Evolutionary conservation across 2,329 filamentous ascomycete genomes (phyloP), one percentile per base, ranked within the genome.

Genomic region (Passalora sequoiae): DNA sequence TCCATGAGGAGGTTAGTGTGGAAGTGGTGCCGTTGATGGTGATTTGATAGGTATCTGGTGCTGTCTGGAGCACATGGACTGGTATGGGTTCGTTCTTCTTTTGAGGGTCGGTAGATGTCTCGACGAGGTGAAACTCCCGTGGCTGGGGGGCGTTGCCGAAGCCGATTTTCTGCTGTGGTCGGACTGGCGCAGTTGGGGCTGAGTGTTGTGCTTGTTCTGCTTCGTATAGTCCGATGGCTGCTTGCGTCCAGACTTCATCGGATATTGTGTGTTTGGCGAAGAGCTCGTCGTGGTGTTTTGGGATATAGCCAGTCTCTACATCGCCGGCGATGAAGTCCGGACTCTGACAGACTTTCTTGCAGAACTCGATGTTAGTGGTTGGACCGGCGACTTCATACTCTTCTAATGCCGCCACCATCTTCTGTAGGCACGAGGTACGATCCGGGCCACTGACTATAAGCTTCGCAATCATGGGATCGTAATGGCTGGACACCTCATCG

Each of bases 401-500:
- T 53, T 87, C 83, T 8, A 98, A 71, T 1, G 92, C 89, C 3
- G 82, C 73, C 27, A 81, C 80, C 46, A 98, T 74, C 65, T 87
- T 94, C 46, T 86, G 81, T 38, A 98, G 83, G 3, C 89, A 87
- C 19, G 85, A 83, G 61, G 84, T 78, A 47, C 92, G 78, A 44
- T 84, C 84, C 12, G 80, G 77, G 1, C 86, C 92, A 45, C 86
- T 80, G 4, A 97, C 88, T 56, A 98, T 98, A 40, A 98, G 77
- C 69, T 98, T 98, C 32, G 92, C 87, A 55, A 98, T 95, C 92
- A 98, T 98, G 20, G 92, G 92, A 57, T 98, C 92, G 66, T 98
- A 98, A 42, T 92, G 86, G 46, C 91, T 87, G 0, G 89, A 94
- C 2, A 98, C 86, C 50, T 88, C 87, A 62, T 95, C 91, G 19